Conservation (phyloP, 202 grass and related monocot genomes). For the Bolboschoenoplectus hybrid region DNA sequence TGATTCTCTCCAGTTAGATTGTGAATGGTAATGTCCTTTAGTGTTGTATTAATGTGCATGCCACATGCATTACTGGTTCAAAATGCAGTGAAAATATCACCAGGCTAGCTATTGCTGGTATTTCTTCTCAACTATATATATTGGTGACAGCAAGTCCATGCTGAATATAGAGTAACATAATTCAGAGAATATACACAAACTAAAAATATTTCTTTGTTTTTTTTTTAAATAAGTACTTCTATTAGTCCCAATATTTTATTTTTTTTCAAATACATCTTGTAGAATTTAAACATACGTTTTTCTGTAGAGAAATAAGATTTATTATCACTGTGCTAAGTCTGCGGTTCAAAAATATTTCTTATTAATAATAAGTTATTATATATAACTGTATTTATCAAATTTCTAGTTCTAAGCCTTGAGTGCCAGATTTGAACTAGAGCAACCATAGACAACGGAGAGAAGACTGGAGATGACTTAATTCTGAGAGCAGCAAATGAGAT, state of each 20-base stretch:
- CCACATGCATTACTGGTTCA: neutral
- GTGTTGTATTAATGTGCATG: neutral
- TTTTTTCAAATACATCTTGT: no score
- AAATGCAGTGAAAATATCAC: neutral
- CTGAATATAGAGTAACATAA: neutral
- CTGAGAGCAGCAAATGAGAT: neutral
- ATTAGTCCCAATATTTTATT: no score
- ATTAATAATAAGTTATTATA: no score
- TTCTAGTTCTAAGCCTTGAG: neutral
- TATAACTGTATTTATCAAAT: no score
- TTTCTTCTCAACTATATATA: neutral
- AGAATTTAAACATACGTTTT: no score
- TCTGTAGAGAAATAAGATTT: no score
- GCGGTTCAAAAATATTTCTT: no score
- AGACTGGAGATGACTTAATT: conserved; percentile 11
- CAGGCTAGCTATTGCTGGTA: neutral
- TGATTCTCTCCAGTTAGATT: conserved; percentile 16
- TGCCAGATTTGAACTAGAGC: neutral
- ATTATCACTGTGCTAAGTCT: no score
- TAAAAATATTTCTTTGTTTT: no score
- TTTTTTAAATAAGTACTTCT: no score
- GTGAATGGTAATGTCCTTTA: neutral
- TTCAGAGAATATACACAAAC: neutral
- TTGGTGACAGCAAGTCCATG: neutral
- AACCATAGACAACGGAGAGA: neutral